Percentiles rank a stretch among this genome's conserved stretches.
phyloP scores from a whole-genome alignment of 805 yeast species.

The Cyberlindnera galapagoensis region DNA sequence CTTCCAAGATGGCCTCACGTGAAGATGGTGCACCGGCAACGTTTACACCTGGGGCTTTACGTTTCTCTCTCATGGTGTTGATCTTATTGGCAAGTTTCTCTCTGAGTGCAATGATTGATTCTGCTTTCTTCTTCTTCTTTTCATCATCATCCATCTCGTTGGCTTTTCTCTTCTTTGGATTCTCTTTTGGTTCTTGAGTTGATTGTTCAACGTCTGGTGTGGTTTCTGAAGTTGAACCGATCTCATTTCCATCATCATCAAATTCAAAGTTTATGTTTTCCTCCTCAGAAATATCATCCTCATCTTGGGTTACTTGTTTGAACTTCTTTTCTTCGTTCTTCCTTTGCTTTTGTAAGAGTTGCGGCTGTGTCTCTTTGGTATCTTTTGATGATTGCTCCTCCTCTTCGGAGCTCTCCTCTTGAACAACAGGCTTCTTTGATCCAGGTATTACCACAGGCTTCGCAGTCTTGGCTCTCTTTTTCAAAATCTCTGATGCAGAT shows the following conservation, averaged over 20 bases:
- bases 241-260: constrained; percentile 67
- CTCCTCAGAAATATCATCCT: constrained; percentile 26
- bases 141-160: constrained; percentile 39
- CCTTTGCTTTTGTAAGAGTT: constrained; percentile 1
- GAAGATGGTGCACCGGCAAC: constrained; percentile 77
- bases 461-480: constrained; percentile 48
- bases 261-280: constrained; percentile 41
- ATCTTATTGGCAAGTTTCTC: constrained; percentile 77
- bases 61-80: constrained; percentile 58
- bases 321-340: constrained; percentile 19
- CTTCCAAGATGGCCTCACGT: constrained; percentile 71
- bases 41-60: constrained; percentile 89
- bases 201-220: constrained; percentile 3
- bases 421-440: constrained; percentile 20
- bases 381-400: constrained; percentile 20
- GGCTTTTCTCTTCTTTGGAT: constrained; percentile 19
- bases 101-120: constrained; percentile 60
- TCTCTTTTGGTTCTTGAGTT: constrained; percentile 7
- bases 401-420: constrained; percentile 7
- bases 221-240: constrained; percentile 18
- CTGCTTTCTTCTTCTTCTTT: constrained; percentile 40
- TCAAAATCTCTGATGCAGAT: constrained; percentile 55
- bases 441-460: constrained; percentile 35
- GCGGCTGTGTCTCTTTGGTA: constrained; percentile 13
- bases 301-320: constrained; percentile 23